Conservation (phyloP, 2,329 filamentous ascomycete genomes). For the Ceratocystis harringtonii region DNA sequence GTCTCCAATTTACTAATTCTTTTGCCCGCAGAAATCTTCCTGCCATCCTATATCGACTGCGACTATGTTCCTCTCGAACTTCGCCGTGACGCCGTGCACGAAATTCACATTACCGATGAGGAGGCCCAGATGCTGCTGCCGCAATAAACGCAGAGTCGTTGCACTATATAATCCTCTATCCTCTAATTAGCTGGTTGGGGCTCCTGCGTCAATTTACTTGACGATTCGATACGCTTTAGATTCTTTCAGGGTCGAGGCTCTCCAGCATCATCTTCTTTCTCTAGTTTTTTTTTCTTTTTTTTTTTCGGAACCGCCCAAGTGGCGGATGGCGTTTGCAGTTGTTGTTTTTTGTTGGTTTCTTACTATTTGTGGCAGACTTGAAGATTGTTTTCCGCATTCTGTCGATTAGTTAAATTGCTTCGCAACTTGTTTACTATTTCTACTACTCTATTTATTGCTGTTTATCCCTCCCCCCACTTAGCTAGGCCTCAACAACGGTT, state of each 20-base stretch:
- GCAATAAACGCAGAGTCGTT: conserved; percentile 30
- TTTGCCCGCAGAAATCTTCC: conserved; percentile 50
- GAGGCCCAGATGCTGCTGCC: conserved; percentile 56
- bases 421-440: neutral
- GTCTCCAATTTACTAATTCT: conserved; percentile 4
- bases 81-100: conserved; percentile 60
- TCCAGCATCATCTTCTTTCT: neutral
- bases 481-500: neutral
- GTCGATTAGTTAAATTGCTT: neutral
- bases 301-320: neutral
- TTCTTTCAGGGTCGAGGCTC: neutral
- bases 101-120: conserved; percentile 64
- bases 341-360: neutral
- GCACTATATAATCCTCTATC: neutral
- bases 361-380: neutral
- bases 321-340: neutral
- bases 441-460: neutral
- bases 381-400: neutral
- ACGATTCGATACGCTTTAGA: neutral
- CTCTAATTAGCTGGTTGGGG: too few species aligned
- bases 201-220: neutral
- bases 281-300: neutral
- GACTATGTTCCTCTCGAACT: conserved; percentile 62
- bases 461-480: too few species aligned
- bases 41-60: conserved; percentile 61